A percentile compares a stretch with the other conserved stretches of the same genome.
Conservation (phyloP, 2,329 filamentous ascomycete genomes). For the Cercospora sojina region DNA sequence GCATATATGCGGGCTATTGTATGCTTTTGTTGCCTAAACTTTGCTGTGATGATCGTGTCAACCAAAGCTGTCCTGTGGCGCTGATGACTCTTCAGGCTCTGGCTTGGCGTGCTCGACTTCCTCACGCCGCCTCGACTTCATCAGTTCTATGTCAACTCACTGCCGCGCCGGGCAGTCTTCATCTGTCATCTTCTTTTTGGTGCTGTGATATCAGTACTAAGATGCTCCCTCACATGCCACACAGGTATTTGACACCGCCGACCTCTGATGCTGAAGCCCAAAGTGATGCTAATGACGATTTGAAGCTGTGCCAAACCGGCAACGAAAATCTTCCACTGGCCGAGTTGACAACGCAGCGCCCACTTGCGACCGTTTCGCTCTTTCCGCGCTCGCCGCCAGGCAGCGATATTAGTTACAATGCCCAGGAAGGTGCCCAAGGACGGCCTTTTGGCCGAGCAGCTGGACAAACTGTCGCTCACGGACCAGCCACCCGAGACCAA, state of each 20-base stretch:
- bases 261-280: neutral
- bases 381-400: neutral
- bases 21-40: neutral
- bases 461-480: slow-evolving; percentile 6
- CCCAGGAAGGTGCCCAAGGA: neutral
- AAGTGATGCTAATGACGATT: neutral
- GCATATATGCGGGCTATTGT: neutral
- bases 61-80: neutral
- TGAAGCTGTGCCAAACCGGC: slow-evolving; percentile 7
- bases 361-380: neutral
- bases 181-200: neutral
- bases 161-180: neutral
- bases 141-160: neutral
- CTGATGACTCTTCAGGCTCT: neutral
- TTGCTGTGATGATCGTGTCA: neutral
- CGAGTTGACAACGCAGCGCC: neutral
- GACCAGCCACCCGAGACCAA: neutral
- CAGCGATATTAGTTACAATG: neutral
- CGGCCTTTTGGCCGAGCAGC: neutral
- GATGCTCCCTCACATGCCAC: neutral
- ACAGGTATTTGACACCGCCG: slow-evolving; percentile 8
- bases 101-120: neutral
- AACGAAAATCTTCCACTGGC: slow-evolving; percentile 1
- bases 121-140: neutral
- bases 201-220: neutral